phyloP scores from a whole-genome alignment of 768 basidiomycete species.

The Astraeus odoratus region DNA sequence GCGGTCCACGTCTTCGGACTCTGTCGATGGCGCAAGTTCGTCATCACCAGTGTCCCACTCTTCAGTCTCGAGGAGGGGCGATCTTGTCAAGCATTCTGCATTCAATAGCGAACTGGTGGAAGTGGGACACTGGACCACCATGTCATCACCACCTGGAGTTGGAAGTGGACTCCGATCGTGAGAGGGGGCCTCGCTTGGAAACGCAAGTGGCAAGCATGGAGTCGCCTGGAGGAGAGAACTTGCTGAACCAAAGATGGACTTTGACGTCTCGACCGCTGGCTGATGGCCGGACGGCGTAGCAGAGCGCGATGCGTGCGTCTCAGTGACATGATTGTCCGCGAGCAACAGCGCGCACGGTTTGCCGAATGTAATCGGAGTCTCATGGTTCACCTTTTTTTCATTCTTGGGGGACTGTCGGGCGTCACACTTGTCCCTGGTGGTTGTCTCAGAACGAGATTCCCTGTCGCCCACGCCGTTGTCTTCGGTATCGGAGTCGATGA shows the following conservation, averaged over 20 bases:
- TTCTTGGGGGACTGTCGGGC: too few relatives aligned
- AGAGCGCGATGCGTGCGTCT: neutral
- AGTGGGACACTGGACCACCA: neutral
- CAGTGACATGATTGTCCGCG: neutral
- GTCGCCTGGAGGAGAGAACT: constrained; percentile 10
- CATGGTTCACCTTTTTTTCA: too few relatives aligned
- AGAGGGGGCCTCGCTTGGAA: neutral
- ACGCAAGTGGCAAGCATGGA: neutral
- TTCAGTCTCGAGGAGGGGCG: constrained; percentile 15
- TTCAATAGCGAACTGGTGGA: too few relatives aligned
- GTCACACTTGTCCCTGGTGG: neutral
- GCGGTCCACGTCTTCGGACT: constrained; percentile 22
- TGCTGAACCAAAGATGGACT: constrained; percentile 15
- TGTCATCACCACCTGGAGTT: too few relatives aligned
- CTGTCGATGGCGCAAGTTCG: constrained; percentile 37
- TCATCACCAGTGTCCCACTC: constrained; percentile 76
- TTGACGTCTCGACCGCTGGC: neutral
- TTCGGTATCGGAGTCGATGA: constrained; percentile 61
- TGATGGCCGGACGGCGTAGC: neutral
- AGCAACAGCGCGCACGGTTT: constrained; percentile 21
- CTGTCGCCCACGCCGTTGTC: constrained; percentile 6
- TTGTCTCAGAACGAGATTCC: neutral
- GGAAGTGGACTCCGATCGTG: neutral
- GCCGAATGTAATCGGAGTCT: constrained; percentile 21
- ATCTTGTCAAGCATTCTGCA: neutral